These are phyloP conservation scores for Alopecurus myosuroides DNA, from an alignment of 176 grass and related monocot genomes.

Conservation along the genomic window DNA sequence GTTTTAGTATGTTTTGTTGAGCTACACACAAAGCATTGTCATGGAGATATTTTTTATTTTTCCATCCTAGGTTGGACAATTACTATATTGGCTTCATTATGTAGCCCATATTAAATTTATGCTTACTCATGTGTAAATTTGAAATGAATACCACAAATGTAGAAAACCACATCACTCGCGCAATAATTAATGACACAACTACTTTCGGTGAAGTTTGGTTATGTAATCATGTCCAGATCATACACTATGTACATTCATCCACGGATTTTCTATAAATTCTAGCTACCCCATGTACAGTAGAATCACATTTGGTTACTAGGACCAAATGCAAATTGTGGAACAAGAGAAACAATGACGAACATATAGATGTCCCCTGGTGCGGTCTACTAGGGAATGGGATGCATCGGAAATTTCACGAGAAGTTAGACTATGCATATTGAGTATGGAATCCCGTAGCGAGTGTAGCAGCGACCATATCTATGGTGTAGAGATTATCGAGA, in stretches of 20 bases:
- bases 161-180: no score
- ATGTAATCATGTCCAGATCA: not conserved
- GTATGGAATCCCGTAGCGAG: no score
- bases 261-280: not conserved
- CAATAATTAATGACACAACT: not conserved
- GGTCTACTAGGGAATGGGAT: not conserved
- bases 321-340: not conserved
- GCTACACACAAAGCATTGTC: not conserved
- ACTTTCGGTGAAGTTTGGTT: not conserved
- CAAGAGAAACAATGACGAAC: no score
- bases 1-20: not conserved
- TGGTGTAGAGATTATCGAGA: no score
- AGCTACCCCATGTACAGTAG: not conserved
- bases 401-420: not conserved
- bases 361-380: not conserved
- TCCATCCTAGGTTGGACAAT: not conserved
- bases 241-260: not conserved
- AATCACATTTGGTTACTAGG: not conserved
- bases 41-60: not conserved
- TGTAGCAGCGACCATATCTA: no score
- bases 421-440: not conserved
- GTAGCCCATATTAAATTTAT: not conserved
- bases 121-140: not conserved
- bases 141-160: no score
- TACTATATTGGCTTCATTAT: not conserved